Conservation (phyloP, 768 basidiomycete genomes). For the Lanmaoa rubissima region DNA sequence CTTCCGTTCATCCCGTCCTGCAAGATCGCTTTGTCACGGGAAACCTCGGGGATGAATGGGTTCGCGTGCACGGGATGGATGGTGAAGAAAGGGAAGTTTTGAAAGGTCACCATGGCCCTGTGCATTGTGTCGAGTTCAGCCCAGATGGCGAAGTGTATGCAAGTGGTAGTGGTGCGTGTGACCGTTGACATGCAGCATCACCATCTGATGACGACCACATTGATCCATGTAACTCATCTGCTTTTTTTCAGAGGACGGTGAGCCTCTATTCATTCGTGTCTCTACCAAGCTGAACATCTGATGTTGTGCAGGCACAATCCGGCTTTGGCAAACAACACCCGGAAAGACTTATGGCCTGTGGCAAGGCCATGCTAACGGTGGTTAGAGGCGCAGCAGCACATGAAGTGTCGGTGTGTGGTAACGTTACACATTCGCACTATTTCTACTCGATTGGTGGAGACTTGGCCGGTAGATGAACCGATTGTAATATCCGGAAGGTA, state of each 20-base stretch:
- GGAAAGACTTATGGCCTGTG: constrained; percentile 91
- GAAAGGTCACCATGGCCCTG: constrained; percentile 97
- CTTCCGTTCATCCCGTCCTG: constrained; percentile 87
- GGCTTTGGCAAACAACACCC: constrained; percentile 96
- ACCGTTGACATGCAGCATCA: constrained; percentile 1
- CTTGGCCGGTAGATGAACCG: constrained; percentile 13
- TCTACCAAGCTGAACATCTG: constrained; percentile 4
- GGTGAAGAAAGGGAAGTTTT: constrained; percentile 89
- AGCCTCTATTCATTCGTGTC: constrained; percentile 22
- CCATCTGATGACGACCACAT: constrained; percentile 12
- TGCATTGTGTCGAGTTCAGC: constrained; percentile 90
- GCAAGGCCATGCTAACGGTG: constrained; percentile 59
- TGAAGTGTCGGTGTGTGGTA: constrained; percentile 2
- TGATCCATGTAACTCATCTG: constrained; percentile 4
- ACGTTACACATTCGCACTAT: constrained; percentile 8
- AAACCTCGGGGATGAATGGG: constrained; percentile 90
- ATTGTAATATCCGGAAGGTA: constrained; percentile 18
- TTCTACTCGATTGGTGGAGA: constrained; percentile 10
- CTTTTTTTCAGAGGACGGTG: constrained; percentile 67
- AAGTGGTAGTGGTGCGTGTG: constrained; percentile 84
- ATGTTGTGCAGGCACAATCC: constrained; percentile 71
- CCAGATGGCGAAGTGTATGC: constrained; percentile 98
- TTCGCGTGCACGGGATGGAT: constrained; percentile 86
- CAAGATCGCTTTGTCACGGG: constrained; percentile 94
- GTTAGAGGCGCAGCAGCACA: constrained; percentile 11